A percentile compares a stretch with the other conserved stretches of the same genome.
Evolutionary conservation across 768 basidiomycete species (phyloP).

Genomic region (Naematelia encephala): DNA sequence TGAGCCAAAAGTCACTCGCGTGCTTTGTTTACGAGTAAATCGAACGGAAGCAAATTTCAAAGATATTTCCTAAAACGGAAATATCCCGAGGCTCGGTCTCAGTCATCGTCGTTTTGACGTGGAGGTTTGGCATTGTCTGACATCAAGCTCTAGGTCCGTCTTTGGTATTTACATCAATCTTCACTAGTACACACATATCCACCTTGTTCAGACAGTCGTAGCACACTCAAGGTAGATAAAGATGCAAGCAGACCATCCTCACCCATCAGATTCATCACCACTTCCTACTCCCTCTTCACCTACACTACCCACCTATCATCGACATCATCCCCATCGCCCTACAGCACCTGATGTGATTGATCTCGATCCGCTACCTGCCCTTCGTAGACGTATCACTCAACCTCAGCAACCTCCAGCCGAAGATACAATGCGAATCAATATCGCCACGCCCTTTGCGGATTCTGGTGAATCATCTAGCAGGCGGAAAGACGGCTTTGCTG

Average conservation of each 20-base stretch:
- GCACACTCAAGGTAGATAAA: too few relatives aligned
- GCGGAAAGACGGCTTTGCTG: constrained; percentile 27
- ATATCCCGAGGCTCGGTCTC: background rate
- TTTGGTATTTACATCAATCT: too few relatives aligned
- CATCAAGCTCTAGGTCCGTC: too few relatives aligned
- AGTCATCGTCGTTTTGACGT: background rate
- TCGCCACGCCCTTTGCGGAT: constrained; percentile 32
- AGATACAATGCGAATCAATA: constrained; percentile 20
- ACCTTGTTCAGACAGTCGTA: too few relatives aligned
- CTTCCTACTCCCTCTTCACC: constrained; percentile 23
- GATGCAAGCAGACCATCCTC: constrained; percentile 6
- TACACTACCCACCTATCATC: constrained; percentile 14
- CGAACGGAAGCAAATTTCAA: background rate
- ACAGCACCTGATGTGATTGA: constrained; percentile 16
- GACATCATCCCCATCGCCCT: constrained; percentile 22
- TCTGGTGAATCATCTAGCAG: constrained; percentile 9
- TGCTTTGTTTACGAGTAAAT: background rate
- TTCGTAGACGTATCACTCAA: constrained; percentile 10
- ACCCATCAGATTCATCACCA: background rate
- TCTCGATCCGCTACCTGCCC: constrained; percentile 7
- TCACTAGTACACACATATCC: too few relatives aligned
- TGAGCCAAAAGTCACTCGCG: background rate
- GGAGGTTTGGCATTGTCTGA: too few relatives aligned
- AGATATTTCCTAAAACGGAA: background rate
- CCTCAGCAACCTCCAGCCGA: background rate